Base-by-base conservation (phyloP, 1,139 yeast species). In the Sugiyamaella novakii region DNA sequence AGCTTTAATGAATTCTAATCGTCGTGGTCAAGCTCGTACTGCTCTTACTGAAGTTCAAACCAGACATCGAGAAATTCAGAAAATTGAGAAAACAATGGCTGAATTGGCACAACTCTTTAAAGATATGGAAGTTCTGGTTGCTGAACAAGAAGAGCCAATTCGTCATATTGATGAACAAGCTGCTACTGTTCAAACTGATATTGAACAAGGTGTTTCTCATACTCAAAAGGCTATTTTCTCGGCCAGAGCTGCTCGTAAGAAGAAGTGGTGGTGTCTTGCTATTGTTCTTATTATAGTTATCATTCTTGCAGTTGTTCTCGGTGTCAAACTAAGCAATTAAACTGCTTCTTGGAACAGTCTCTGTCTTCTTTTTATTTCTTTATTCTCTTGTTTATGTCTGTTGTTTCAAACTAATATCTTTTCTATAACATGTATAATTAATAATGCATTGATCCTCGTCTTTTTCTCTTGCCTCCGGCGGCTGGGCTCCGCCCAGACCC, bases 11-110 rank as follows among this genome's bases (percentile, higher is more conserved):
- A 88, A 85, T 72, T 85, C 95, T 50, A 87, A 88, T 69, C 84
- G 97, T 72, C 83, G 95, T 64, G 98, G 98, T 59, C 96, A 92
- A 71, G 98, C 98, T 46, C 81, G 95, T 68, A 82, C 96, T 29
- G 98, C 95, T 2, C 78, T 92, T 62, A 87, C 88, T 62, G 98
- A 94, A 71, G 98, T 94, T 49, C 97, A 92, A 72, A 83, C 87
- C 41, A 84, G 99, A 74, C 98, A 94, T 74, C 84, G 87, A 65
- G 98, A 92, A 73, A 81, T 94, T 67, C 84, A 88, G 73, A 87
- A 89, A 74, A 85, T 94, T 70, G 98, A 91, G 72, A 84, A 87
- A 72, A 86, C 97, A 52, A 88, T 94, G 87, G 89, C 94, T 39
- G 98, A 92, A 72, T 80, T 92, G 68, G 88, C 96, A 40, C 95